Base-by-base conservation (phyloP, 2,329 filamentous ascomycete species). In the Achaetomium macrosporum region DNA sequence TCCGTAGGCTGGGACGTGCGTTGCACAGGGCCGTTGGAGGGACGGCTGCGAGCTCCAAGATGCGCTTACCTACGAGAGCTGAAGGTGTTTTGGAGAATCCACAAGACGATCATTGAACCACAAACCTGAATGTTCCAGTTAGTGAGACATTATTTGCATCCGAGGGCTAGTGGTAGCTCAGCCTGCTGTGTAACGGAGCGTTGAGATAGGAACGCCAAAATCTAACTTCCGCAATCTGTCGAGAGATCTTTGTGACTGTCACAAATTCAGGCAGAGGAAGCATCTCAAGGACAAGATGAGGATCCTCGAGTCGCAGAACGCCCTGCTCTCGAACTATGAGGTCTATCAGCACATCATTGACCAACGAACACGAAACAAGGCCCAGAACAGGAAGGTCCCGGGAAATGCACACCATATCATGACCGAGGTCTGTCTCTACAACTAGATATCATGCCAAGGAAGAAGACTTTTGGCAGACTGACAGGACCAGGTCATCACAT, bases 251-350 rank as follows among this genome's bases (percentile, higher is more conserved):
- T 4, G 25, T 7, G 25, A 25, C 25, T 25, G 25, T 25, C 25
- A 25, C 25, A 25, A 19, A 39, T 19, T 25, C 25, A 19, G 11
- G 3, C 10, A 7, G 31, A 52, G 15, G 37, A 19, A 19, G 1
- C 37, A 16, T 17, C 9, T 12, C 35, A 47, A 29, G 35, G 17
- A 12, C 54, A 60, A 50, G 13, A 84, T 85, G 82, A 85, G 88
- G 77, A 80, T 90, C 64, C 71, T 89, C 61, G 85, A 87, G 64
- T 74, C 85, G 3, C 84, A 89, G 65, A 81, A 81, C 30, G 84
- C 84, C 5, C 76, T 84, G 40, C 73, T 90, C 63, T 81, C 82
- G 66, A 90, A 90, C 68, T 85, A 81, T 59, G 87, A 90, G 73
- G 85, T 90, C 58, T 84, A 83, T 62, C 73, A 77, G 52, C 85